Conservation (phyloP, 768 basidiomycete species). For the Suillus fuscotomentosus region DNA sequence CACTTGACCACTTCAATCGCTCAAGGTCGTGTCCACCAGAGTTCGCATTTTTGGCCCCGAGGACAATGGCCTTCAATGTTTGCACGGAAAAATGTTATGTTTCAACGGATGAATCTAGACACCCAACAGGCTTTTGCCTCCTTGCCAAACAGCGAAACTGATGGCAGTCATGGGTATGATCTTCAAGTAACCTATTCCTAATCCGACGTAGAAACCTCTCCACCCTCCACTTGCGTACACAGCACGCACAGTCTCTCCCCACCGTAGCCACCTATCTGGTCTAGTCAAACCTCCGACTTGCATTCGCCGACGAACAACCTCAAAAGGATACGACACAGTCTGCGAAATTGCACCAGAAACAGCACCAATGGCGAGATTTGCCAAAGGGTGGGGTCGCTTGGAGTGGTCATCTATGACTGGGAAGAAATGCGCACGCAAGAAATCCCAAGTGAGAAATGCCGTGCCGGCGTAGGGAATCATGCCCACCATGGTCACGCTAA, state of each 20-base stretch:
- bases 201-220: conserved; percentile 89
- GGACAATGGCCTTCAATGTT: not conserved
- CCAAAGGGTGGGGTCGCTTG: conserved; percentile 40
- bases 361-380: conserved; percentile 83
- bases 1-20: not conserved
- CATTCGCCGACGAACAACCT: conserved; percentile 89
- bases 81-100: not conserved
- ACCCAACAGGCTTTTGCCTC: conserved; percentile 27
- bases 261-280: conserved; percentile 75
- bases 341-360: conserved; percentile 83
- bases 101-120: conserved; percentile 10
- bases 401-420: conserved; percentile 43
- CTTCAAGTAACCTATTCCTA: conserved; percentile 91
- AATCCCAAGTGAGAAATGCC: conserved; percentile 91
- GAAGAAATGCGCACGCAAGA: conserved; percentile 58
- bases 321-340: conserved; percentile 92
- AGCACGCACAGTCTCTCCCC: conserved; percentile 69
- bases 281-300: conserved; percentile 87
- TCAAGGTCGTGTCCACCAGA: not conserved
- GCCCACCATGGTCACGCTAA: conserved; percentile 85
- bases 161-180: conserved; percentile 96
- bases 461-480: conserved; percentile 97
- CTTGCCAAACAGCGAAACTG: conserved; percentile 88
- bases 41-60: not conserved
- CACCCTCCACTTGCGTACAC: conserved; percentile 73